Evolutionary conservation across 306 rosid genomes (phyloP).

Genomic region (Rosa persica): DNA sequence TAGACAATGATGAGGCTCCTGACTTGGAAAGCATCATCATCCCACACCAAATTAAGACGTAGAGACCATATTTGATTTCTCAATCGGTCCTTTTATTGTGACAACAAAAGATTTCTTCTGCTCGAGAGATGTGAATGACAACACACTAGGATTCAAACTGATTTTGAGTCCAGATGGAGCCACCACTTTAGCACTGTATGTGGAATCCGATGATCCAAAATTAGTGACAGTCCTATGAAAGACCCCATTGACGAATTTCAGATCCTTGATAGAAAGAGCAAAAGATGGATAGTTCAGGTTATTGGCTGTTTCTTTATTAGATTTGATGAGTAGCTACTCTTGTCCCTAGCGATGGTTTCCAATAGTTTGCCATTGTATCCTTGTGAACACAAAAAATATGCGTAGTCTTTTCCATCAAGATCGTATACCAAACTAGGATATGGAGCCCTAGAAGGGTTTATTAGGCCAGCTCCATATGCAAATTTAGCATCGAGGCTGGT

Average conservation of each 20-base stretch:
- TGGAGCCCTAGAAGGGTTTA: constrained; percentile 37
- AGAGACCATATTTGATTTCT: constrained; percentile 14
- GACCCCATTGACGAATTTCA: constrained; percentile 16
- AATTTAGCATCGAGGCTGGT: constrained; percentile 33
- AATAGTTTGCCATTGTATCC: constrained; percentile 32
- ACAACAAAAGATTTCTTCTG: constrained; percentile 30
- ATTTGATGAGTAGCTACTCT: constrained; percentile 6
- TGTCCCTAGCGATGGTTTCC: constrained; percentile 11
- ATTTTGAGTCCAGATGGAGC: constrained; percentile 33
- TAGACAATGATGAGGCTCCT: constrained; percentile 54
- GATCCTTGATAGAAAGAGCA: constrained; percentile 15
- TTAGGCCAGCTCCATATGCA: constrained; percentile 47
- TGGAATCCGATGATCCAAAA: constrained; percentile 42
- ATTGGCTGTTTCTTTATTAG: neutral
- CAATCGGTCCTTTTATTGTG: constrained; percentile 29
- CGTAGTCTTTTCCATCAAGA: constrained; percentile 24
- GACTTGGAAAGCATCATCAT: constrained; percentile 43
- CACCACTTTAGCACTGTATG: constrained; percentile 34
- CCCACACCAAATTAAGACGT: constrained; percentile 50
- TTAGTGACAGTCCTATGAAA: constrained; percentile 40
- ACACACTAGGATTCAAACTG: constrained; percentile 34
- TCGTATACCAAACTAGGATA: constrained; percentile 56
- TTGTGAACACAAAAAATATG: constrained; percentile 43
- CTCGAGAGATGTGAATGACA: constrained; percentile 37
- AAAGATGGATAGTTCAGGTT: constrained; percentile 59